phyloP scores from a whole-genome alignment of 2,329 filamentous ascomycete genomes.

The Chaetomium strumarium region DNA sequence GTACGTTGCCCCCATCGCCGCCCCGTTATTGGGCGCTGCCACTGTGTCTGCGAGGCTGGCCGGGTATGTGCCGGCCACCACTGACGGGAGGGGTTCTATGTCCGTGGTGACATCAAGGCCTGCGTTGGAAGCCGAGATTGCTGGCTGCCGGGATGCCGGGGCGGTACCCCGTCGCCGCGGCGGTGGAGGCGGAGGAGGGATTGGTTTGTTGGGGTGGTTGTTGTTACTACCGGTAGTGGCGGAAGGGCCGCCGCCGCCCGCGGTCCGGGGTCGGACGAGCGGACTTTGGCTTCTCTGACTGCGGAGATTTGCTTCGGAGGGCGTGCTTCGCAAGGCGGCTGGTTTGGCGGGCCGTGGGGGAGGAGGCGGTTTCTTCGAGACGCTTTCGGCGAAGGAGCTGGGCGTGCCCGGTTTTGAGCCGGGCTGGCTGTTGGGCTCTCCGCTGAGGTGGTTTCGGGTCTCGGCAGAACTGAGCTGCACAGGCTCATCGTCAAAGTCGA shows the following conservation, averaged over 20 bases:
- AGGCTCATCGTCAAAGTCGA: conserved; percentile 55
- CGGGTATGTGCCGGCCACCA: not conserved
- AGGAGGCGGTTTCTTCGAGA: conserved; percentile 36
- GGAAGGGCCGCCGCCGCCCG: not conserved
- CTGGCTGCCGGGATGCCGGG: not conserved
- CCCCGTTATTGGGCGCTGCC: conserved; percentile 1
- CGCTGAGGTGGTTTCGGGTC: not conserved
- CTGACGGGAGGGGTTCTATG: not conserved
- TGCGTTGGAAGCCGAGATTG: not conserved
- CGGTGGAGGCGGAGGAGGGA: conserved; percentile 40
- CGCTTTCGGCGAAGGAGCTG: conserved; percentile 15
- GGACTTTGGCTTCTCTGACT: not conserved
- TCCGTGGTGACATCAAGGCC: conserved; percentile 3
- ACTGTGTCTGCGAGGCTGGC: not conserved
- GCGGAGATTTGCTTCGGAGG: conserved; percentile 26
- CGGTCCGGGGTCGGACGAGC: conserved; percentile 5
- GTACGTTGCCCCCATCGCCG: conserved; percentile 18
- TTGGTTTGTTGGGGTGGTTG: conserved; percentile 17
- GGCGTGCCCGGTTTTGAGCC: conserved; percentile 60
- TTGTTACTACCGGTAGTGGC: too few species aligned
- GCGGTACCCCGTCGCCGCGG: conserved; percentile 40
- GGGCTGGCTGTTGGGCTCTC: conserved; percentile 26
- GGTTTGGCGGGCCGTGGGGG: conserved; percentile 57
- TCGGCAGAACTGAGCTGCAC: conserved; percentile 29
- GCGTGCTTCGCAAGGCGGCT: conserved; percentile 43